phyloP scores from a whole-genome alignment of 441 rosid genomes.

The Kokia cookei region DNA sequence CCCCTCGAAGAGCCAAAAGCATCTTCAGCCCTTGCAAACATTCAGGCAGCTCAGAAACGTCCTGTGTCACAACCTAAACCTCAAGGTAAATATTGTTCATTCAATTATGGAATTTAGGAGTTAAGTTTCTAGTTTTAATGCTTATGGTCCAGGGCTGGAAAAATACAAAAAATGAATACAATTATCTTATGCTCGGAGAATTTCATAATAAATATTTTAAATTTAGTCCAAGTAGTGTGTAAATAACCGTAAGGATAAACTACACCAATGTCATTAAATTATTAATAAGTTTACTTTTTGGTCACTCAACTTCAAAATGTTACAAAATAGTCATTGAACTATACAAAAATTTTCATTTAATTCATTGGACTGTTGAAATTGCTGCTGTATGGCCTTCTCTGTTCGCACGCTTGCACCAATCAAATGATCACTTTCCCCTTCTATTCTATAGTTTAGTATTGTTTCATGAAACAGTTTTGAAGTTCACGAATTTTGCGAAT shows the following conservation, averaged over 20 bases:
- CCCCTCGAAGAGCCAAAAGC: slow-evolving; percentile 86
- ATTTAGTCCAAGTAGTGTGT: background rate
- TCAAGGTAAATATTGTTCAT: slow-evolving; percentile 44
- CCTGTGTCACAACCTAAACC: slow-evolving; percentile 67
- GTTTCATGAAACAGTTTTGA: too few species aligned
- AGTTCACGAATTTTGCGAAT: too few species aligned
- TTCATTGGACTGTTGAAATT: background rate
- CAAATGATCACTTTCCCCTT: background rate
- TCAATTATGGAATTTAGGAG: background rate
- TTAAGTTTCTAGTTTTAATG: background rate
- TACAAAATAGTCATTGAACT: background rate
- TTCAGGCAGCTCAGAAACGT: slow-evolving; percentile 93
- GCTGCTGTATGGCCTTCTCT: background rate
- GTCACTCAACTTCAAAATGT: background rate
- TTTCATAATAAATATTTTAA: background rate
- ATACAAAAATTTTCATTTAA: background rate
- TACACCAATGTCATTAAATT: background rate
- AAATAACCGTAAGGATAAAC: background rate
- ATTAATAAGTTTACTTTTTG: background rate
- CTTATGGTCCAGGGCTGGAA: background rate
- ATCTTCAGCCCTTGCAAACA: slow-evolving; percentile 69
- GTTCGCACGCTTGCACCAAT: background rate
- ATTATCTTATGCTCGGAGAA: background rate
- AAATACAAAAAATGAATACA: background rate
- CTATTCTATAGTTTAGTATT: too few species aligned